Evolutionary conservation across 2,329 filamentous ascomycete species (phyloP), one percentile per base, ranked within the genome.

Genomic region (Epichloe uncinata): DNA sequence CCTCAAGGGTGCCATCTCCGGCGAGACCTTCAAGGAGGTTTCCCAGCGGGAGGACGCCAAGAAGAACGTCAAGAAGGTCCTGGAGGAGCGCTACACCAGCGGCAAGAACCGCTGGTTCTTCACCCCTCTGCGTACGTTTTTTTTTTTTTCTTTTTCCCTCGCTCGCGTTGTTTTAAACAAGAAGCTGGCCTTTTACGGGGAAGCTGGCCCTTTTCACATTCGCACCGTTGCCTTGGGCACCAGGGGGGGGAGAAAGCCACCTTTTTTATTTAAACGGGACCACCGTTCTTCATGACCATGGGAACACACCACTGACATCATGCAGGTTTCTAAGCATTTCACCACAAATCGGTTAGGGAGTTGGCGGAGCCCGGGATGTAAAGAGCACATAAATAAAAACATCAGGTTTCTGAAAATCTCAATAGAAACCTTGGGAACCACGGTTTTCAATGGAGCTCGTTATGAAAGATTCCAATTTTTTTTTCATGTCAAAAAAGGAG

Each of bases 91-190:
- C 75, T 98, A 98, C 85, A 86, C 84, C 70, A 94, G 87, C 75
- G 94, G 93, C 74, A 98, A 98, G 89, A 98, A 98, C 87, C 83
- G 90, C 75, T 95, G 90, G 89, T 95, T 98, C 86, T 98, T 98
- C 79, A 97, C 91, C 72, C 87, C 91, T 77, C 78, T 95, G 75
- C 83, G 87, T 87, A 82, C 57, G 73, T 76, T 37, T 26, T 34
- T 35, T 40, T 44, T n/a, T 6, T 22, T 22, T 6, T 22, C 1
- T 5, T 5, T n/a, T n/a, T n/a, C n/a, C 26, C 36, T 18, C 11
- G 11, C 2, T 18, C 6, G 7, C 43, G n/a, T 30, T 8, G 22
- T 22, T 30, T 9, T 30, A 3, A 30, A n/a, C 8, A 30, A 30
- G 9, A 3, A 3, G 26, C 7, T 30, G 7, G 26, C 26, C 22